These are phyloP conservation scores for Pleurotus sapidus DNA, from an alignment of 768 basidiomycete species.

Conservation along the genomic window DNA sequence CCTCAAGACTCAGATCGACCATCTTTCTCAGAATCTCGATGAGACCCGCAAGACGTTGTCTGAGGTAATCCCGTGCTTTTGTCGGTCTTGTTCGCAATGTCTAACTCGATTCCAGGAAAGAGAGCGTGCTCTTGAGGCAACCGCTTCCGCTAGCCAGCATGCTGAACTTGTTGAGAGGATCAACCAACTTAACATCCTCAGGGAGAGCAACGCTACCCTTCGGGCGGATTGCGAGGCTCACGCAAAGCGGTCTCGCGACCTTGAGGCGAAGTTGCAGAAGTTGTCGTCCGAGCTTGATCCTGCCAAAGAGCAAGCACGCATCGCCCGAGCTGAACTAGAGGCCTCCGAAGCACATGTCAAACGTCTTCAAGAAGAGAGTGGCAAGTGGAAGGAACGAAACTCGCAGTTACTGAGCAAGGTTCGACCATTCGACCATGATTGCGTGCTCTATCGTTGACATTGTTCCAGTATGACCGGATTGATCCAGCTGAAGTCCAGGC, in stretches of 20 bases:
- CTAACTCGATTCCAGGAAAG: conserved; percentile 56
- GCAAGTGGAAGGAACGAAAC: conserved; percentile 84
- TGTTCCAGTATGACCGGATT: conserved; percentile 74
- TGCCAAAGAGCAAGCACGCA: conserved; percentile 64
- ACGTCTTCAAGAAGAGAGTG: conserved; percentile 73
- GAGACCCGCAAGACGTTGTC: conserved; percentile 69
- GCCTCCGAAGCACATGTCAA: conserved; percentile 63
- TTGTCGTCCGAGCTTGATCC: conserved; percentile 69
- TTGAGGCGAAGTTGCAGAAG: conserved; percentile 60
- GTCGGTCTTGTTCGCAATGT: not conserved
- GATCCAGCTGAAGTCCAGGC: conserved; percentile 83
- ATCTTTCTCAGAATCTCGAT: conserved; percentile 64
- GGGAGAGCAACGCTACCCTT: conserved; percentile 86
- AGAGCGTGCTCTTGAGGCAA: conserved; percentile 68
- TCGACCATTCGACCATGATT: conserved; percentile 6
- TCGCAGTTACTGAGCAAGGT: conserved; percentile 80
- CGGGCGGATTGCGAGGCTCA: conserved; percentile 75
- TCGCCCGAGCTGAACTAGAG: conserved; percentile 72
- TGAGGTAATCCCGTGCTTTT: conserved; percentile 41
- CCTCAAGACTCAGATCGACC: conserved; percentile 73
- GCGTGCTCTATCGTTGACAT: not conserved
- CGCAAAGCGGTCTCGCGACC: conserved; percentile 60
- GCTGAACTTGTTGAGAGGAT: conserved; percentile 83
- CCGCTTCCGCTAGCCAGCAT: conserved; percentile 75
- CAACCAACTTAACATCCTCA: conserved; percentile 80